Evolutionary conservation across 305 asterid species (phyloP).

Genomic region (Solanum chacoense): DNA sequence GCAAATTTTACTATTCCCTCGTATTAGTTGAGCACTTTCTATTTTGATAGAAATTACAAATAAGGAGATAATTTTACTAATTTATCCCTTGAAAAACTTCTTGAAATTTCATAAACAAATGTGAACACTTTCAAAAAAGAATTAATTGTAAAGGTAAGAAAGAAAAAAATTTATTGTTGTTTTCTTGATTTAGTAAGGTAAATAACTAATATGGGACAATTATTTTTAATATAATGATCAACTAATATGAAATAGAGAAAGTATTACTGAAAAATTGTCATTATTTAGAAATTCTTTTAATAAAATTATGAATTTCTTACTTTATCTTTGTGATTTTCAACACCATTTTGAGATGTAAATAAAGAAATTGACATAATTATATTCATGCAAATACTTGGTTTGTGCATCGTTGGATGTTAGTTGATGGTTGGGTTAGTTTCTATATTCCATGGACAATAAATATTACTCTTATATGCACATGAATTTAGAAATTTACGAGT

Average conservation of each 20-base stretch:
- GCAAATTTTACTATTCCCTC: not conserved
- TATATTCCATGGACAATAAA: not conserved
- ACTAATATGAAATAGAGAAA: too few relatives aligned
- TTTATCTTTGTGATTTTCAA: not conserved
- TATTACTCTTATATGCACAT: not conserved
- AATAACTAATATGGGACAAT: not conserved
- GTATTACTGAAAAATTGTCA: not conserved
- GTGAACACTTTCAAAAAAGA: too few relatives aligned
- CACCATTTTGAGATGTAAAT: not conserved
- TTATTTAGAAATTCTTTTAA: not conserved
- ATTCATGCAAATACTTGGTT: not conserved
- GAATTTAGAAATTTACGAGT: not conserved
- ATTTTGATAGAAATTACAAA: too few relatives aligned
- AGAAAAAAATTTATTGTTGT: not conserved
- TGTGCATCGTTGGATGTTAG: not conserved
- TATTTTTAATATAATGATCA: not conserved
- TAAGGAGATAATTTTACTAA: too few relatives aligned
- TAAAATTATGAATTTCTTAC: not conserved
- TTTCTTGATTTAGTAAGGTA: not conserved
- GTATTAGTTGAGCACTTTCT: too few relatives aligned
- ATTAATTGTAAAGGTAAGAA: too few relatives aligned
- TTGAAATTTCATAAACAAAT: too few relatives aligned
- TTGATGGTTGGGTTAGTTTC: not conserved
- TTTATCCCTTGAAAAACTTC: not conserved
- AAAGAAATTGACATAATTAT: not conserved